Evolutionary conservation across 2,329 filamentous ascomycete genomes (phyloP).

Genomic region (Fusarium sp.): DNA sequence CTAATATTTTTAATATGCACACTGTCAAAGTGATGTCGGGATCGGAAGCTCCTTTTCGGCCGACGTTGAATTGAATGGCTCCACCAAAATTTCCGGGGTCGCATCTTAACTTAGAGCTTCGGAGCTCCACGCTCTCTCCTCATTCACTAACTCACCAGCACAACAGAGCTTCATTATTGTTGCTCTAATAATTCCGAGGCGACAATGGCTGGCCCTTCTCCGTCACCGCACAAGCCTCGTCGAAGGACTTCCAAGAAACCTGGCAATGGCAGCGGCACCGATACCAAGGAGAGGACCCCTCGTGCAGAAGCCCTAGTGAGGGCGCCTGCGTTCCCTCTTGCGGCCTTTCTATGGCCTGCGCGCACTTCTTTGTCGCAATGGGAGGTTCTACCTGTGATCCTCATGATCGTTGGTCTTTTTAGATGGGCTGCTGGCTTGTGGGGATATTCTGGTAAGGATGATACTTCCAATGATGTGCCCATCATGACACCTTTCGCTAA

Average conservation of each 20-base stretch:
- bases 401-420: conserved; percentile 93
- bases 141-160: conserved; percentile 24
- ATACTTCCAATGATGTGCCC: not conserved
- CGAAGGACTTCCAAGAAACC: conserved; percentile 66
- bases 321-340: conserved; percentile 85
- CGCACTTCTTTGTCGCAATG: conserved; percentile 88
- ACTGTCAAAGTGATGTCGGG: conserved; percentile 34
- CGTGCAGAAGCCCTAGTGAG: conserved; percentile 61
- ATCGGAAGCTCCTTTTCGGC: conserved; percentile 43
- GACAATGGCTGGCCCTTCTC: conserved; percentile 65
- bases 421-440: conserved; percentile 93
- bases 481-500: conserved; percentile 33
- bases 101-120: conserved; percentile 23
- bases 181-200: conserved; percentile 43
- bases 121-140: conserved; percentile 34
- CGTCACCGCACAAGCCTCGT: conserved; percentile 70
- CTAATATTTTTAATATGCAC: rapidly evolving
- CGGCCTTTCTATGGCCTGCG: conserved; percentile 94
- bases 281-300: conserved; percentile 48
- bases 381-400: conserved; percentile 86
- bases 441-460: conserved; percentile 85
- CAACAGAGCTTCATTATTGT: conserved; percentile 18
- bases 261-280: conserved; percentile 52
- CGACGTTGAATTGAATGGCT: conserved; percentile 17
- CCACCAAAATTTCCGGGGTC: conserved; percentile 44